Percentiles rank a stretch among this genome's conserved stretches.
Evolutionary conservation across 208 protist species (phyloP).

Genomic region (Trypanosoma melophagium): DNA sequence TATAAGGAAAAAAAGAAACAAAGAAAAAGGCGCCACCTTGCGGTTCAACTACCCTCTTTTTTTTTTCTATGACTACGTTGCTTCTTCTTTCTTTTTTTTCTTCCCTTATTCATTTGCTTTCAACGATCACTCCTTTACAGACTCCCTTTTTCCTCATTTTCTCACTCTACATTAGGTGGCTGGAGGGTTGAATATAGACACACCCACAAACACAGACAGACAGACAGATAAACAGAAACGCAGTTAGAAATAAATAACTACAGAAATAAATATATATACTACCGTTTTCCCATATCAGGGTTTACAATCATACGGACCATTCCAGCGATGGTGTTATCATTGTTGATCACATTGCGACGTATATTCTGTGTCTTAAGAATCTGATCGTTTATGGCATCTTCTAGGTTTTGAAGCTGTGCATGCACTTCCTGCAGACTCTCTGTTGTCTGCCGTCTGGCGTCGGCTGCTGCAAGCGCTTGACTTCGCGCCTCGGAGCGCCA

Average conservation of each 20-base stretch:
- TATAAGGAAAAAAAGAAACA: neutral
- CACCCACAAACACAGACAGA: neutral
- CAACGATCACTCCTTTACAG: neutral
- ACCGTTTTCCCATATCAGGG: constrained; percentile 47
- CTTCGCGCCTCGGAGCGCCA: constrained; percentile 85
- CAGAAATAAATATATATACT: constrained; percentile 1
- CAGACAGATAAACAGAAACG: too few relatives aligned
- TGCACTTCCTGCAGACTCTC: constrained; percentile 83
- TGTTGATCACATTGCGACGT: constrained; percentile 72
- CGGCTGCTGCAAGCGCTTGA: constrained; percentile 73
- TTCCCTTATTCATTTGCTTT: neutral
- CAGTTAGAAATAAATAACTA: too few relatives aligned
- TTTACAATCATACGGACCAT: constrained; percentile 86
- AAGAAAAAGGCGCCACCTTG: neutral
- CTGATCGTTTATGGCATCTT: constrained; percentile 88
- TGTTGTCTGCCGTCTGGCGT: constrained; percentile 79
- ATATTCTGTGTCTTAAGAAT: constrained; percentile 85
- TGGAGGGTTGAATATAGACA: too few relatives aligned
- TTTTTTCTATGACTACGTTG: constrained; percentile 12
- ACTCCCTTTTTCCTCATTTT: neutral
- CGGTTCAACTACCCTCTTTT: too few relatives aligned
- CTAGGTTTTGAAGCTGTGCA: constrained; percentile 76
- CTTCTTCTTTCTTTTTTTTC: constrained; percentile 12
- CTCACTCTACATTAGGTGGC: neutral
- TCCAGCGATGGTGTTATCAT: constrained; percentile 72